Base-by-base conservation (phyloP, 257 asterid genomes). In the Nicotiana tabacum region DNA sequence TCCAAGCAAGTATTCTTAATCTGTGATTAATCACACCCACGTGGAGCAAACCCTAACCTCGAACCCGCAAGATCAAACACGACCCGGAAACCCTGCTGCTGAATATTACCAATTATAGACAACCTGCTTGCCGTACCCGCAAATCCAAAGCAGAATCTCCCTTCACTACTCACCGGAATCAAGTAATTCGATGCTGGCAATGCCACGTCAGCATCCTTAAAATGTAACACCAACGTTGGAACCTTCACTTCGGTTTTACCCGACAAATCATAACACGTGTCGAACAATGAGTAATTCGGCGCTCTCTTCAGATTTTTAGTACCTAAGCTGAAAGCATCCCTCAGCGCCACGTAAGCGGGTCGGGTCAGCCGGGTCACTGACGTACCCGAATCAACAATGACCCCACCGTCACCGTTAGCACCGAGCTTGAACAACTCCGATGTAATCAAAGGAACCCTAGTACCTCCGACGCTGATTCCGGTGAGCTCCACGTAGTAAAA, bases 391-490 rank as follows among this genome's bases (percentile, higher is more conserved):
- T 81, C 83, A 0, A 81, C 74, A 4, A 81, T 81, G 12, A 81
- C 78, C 4, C 83, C 83, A 29, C 78, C 78, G 3, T 48, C 15
- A 21, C 78, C 78, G 35, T 46, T 53, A 32, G 10, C 15, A n/a
- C 48, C 78, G 5, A 95, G 66, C 84, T 89, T 89, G 88, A 94
- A 95, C 2, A 88, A 83, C 66, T 92, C 87, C 32, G 92, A 77
- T 1, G 83, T 85, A 0, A 92, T 83, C 10, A 91, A 93, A 2
- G 83, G 86, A 1, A 95, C 93, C 0, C 88, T 91, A 1, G 56
- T 15, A 21, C 98, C 99, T 5, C 98, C 98, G 9, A 95, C 98
- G 32, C 97, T 92, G 9, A 95, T 89, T 2, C 99, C 98, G 21
- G 32, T 87, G 0, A 95, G 29, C 0, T 92, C 96, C 27, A 95